Evolutionary conservation across 2,329 filamentous ascomycete species (phyloP), one percentile per base, ranked within the genome.

Genomic region (Cryphonectria carpinicola): DNA sequence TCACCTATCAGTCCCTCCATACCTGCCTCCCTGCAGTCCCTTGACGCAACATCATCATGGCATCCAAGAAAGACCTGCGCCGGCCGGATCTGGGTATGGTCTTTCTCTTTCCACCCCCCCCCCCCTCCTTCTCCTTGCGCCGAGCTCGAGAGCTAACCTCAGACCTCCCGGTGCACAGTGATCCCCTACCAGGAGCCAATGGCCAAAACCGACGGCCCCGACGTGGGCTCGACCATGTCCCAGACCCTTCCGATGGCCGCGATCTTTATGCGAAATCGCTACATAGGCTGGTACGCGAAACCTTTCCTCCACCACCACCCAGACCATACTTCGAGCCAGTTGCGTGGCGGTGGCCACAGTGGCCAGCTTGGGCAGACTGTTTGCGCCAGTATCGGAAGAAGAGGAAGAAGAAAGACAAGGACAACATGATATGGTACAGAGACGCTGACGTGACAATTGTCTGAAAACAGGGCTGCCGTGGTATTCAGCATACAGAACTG

Each of bases 231-330:
- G 81, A 93, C 86, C 39, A 78, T 91, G 69, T 84, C 87, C 39
- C 95, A 91, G 78, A 97, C 95, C 49, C 85, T 98, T 78, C 95
- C 95, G 71, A 98, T 98, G 95, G 94, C 93, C 71, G 95, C 95
- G 74, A 97, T 97, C 87, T 96, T 97, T 80, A 96, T 92, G 76
- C 88, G 94, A 75, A 97, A 97, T 84, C 92, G 93, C 87, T 96
- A 88, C 77, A 83, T 91, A 70, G 89, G 89, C 78, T 91, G 89
- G 88, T 89, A 81, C 72, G 84, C 79, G 7, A 41, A 11, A 4
- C 67, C 52, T 5, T 32, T 4, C 8, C 19, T 61, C 4, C 37
- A 5, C 61, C n/a, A 19, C n/a, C 43, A 11, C n/a, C 28, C 46
- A 49, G 22, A 49, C 3, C 7, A n/a, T 49, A n/a, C 7, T n/a